Base-by-base conservation (phyloP, 352 stramenopile species). In the Globisporangium apiculatum region DNA sequence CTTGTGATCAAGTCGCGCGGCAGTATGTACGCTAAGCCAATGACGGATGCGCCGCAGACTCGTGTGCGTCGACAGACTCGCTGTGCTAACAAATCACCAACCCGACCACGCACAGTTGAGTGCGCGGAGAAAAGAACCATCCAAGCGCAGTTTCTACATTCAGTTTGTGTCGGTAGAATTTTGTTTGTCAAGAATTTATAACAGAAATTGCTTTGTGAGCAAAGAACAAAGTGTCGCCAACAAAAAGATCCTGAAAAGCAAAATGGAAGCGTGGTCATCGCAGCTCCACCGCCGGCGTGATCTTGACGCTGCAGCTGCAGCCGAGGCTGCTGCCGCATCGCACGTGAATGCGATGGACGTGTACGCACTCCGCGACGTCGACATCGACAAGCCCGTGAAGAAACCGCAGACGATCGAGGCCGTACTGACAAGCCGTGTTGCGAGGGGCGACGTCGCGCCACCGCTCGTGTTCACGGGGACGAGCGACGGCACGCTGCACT, bases 401-500 rank as follows among this genome's bases (percentile, higher is more conserved):
- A 75, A 75, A 51, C 77, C 76, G 6, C 61, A 73, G 18, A 68
- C 83, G 64, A 80, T 75, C 35, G 73, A 83, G 40, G 60, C 64
- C 14, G 41, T 89, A 11, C 68, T 87, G 15, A 65, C 61, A 40
- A 89, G 80, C 54, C 24, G 58, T 24, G 53, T 71, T 14, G 55
- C 66, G 1, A 73, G 71, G 60, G 66, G 51, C 18, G 72, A 76
- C 2, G 40, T 73, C 31, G 73, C 38, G 6, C 15, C 76, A 36
- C 73, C 76, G 55, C 64, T 88, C 37, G 50, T 89, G 35, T 87
- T 80, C 53, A 37, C 87, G 7, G 83, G 79, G 47, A 68, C 70
- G 48, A 79, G 66, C 45, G 83, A 90, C 63, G 65, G 67, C 42
- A 71, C 72, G 52, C 60, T 93, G 43, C 79, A 88, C 57, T 75